These are phyloP conservation scores for Kuraishia ogatae DNA, from an alignment of 805 yeast species.

Conservation along the genomic window DNA sequence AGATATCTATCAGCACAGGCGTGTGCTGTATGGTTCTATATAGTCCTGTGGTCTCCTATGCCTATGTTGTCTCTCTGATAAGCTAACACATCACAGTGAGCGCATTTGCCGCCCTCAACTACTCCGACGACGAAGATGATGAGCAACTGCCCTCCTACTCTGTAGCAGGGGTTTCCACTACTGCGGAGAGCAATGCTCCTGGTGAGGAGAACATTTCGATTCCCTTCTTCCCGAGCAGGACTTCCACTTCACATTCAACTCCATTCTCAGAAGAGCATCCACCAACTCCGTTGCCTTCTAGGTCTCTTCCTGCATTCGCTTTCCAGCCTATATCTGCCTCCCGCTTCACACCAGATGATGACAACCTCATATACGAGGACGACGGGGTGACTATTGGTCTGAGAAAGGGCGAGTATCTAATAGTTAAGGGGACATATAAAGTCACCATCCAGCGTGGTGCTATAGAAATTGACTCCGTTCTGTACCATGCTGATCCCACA, in stretches of 20 bases:
- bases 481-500: conserved; percentile 19
- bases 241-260: not conserved
- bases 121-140: conserved; percentile 10
- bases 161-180: not conserved
- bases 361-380: conserved; percentile 26
- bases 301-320: not conserved
- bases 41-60: too few species aligned
- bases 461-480: conserved; percentile 30
- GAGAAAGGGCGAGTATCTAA: conserved; percentile 29
- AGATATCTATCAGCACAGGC: too few species aligned
- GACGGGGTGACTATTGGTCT: conserved; percentile 31
- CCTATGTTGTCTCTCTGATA: too few species aligned
- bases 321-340: conserved; percentile 15
- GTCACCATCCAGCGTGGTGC: conserved; percentile 39
- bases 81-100: conserved; percentile 8
- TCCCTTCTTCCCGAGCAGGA: not conserved
- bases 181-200: not conserved
- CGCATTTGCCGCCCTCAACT: conserved; percentile 25
- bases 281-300: not conserved
- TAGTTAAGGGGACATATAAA: conserved; percentile 38
- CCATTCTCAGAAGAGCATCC: not conserved
- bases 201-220: not conserved
- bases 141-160: conserved; percentile 1
- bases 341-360: conserved; percentile 26
- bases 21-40: too few species aligned